Conservation (phyloP, 192 early-diverging fungal genomes). For the Haplosporangium gracile region DNA sequence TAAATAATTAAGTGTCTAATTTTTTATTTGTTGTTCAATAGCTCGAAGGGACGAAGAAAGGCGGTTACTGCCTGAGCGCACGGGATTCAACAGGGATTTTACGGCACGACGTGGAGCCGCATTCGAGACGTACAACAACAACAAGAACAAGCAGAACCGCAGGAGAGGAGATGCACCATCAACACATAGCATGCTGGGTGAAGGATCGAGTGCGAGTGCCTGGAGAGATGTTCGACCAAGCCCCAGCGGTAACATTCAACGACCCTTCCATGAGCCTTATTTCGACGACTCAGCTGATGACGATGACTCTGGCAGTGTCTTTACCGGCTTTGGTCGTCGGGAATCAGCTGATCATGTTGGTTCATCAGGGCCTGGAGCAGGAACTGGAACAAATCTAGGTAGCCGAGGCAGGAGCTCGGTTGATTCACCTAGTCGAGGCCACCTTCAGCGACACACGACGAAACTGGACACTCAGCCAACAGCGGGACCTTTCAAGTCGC, state of each 20-base stretch:
- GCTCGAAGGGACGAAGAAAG: conserved; percentile 53
- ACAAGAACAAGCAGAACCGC: conserved; percentile 46
- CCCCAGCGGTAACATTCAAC: conserved; percentile 29
- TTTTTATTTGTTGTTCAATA: not conserved
- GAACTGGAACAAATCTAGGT: not conserved
- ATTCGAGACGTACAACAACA: conserved; percentile 45
- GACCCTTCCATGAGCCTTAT: conserved; percentile 39
- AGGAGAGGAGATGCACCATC: conserved; percentile 17
- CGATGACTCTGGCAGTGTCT: conserved; percentile 20
- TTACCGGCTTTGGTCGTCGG: conserved; percentile 14
- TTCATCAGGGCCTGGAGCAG: not conserved
- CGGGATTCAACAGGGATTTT: conserved; percentile 46
- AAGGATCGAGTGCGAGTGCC: conserved; percentile 46
- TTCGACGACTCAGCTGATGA: conserved; percentile 51
- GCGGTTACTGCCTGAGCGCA: conserved; percentile 36
- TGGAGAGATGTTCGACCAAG: conserved; percentile 49
- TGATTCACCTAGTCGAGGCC: not conserved
- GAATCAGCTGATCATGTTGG: conserved; percentile 24
- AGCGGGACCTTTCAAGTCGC: conserved; percentile 33
- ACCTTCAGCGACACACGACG: not conserved
- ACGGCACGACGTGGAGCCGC: conserved; percentile 43
- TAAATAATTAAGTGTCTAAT: not conserved
- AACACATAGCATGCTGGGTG: conserved; percentile 31
- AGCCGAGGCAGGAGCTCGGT: conserved; percentile 4
- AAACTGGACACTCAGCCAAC: not conserved